Percentiles rank a stretch among this genome's conserved stretches.
Evolutionary conservation across 176 grass and related monocot genomes (phyloP).

Genomic region (Rhynchospora tenuis): DNA sequence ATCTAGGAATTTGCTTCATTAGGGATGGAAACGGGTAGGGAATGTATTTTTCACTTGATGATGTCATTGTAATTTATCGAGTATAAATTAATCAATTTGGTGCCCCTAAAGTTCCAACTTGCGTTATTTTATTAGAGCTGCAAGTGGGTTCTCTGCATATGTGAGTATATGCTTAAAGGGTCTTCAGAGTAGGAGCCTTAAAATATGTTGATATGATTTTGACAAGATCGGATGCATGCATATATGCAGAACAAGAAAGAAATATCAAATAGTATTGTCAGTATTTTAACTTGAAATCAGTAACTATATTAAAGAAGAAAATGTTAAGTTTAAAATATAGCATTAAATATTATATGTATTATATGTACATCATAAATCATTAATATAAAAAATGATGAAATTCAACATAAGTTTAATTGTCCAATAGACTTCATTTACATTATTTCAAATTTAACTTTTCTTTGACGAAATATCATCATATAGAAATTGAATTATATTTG

Average conservation of each 20-base stretch:
- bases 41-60: conserved; percentile 14
- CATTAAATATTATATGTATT: too few relatives aligned
- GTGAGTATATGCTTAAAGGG: neutral
- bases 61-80: conserved; percentile 28
- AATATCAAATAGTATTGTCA: neutral
- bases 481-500: too few relatives aligned
- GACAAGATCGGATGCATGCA: neutral
- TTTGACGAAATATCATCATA: too few relatives aligned
- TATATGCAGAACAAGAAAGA: neutral
- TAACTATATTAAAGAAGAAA: neutral
- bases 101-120: conserved; percentile 3
- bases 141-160: neutral
- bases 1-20: conserved; percentile 26
- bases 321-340: neutral
- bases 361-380: too few relatives aligned
- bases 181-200: neutral
- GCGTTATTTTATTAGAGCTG: neutral
- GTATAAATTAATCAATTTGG: conserved; percentile 12
- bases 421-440: too few relatives aligned
- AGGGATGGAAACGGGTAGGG: neutral
- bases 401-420: too few relatives aligned
- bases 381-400: too few relatives aligned
- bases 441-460: too few relatives aligned
- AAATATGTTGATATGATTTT: conserved; percentile 7
- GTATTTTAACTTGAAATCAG: neutral